Evolutionary conservation across 1,139 yeast species (phyloP).

Genomic region (Pneumocystis wakefieldiae): DNA sequence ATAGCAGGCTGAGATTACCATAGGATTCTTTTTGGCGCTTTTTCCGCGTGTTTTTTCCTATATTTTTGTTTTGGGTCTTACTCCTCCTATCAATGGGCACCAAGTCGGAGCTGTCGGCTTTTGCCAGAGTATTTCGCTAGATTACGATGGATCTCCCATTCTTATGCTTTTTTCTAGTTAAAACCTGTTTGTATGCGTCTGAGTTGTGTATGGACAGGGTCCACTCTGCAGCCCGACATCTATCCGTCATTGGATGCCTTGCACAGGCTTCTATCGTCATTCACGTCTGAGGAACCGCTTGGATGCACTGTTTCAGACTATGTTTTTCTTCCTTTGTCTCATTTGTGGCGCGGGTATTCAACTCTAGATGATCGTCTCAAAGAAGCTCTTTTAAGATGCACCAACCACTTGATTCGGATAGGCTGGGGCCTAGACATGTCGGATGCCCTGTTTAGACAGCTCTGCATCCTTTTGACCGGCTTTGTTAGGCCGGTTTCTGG

Average conservation of each 20-base stretch:
- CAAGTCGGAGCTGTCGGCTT: too few species aligned
- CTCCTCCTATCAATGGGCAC: too few species aligned
- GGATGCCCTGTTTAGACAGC: not conserved
- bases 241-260: not conserved
- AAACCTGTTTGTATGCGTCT: not conserved
- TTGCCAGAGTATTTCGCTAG: too few species aligned
- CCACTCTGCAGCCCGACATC: too few species aligned
- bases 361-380: not conserved
- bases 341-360: not conserved
- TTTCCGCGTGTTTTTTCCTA: too few species aligned
- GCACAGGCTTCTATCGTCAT: not conserved
- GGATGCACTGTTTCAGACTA: not conserved
- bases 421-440: not conserved
- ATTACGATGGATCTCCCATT: too few species aligned
- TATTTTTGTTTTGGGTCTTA: too few species aligned
- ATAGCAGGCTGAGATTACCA: too few species aligned
- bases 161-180: not conserved
- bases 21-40: too few species aligned
- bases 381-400: not conserved
- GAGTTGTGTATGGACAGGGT: not conserved
- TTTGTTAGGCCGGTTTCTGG: not conserved
- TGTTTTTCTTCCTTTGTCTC: not conserved
- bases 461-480: not conserved
- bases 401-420: not conserved
- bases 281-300: not conserved